Conservation (phyloP, 2,329 filamentous ascomycete genomes). For the Cadophora sp. region DNA sequence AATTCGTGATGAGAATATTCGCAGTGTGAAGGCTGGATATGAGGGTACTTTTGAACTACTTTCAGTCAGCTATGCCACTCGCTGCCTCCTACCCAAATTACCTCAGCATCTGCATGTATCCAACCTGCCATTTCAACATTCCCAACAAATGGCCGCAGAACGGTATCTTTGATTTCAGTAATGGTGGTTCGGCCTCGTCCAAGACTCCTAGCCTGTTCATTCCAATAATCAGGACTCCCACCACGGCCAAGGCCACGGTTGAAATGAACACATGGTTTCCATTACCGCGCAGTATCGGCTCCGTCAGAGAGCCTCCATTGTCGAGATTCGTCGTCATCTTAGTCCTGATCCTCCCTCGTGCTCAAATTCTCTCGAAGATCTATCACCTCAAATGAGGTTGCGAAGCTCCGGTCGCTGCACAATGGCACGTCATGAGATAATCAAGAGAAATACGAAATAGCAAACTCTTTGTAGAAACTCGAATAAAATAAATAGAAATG, state of each 20-base stretch:
- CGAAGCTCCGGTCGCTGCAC: constrained; percentile 22
- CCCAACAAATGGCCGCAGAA: constrained; percentile 55
- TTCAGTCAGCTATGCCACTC: constrained; percentile 15
- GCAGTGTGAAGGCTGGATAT: constrained; percentile 51
- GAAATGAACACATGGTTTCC: constrained; percentile 18
- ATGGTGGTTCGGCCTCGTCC: constrained; percentile 48
- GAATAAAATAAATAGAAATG: constrained; percentile 14
- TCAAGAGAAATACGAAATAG: constrained; percentile 3
- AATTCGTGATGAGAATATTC: constrained; percentile 51
- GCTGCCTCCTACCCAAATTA: constrained; percentile 36
- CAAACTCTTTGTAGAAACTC: neutral
- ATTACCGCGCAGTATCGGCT: constrained; percentile 15
- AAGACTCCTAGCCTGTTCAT: constrained; percentile 21
- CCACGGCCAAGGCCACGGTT: constrained; percentile 14
- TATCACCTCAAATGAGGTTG: constrained; percentile 28
- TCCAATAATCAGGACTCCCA: constrained; percentile 17
- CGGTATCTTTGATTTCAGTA: constrained; percentile 50
- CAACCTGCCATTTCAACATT: constrained; percentile 47
- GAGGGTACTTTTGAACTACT: constrained; percentile 35
- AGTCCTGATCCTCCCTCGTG: neutral
- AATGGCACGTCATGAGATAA: constrained; percentile 27
- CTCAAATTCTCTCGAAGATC: neutral
- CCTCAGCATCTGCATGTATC: constrained; percentile 49
- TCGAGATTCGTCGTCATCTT: constrained; percentile 24
- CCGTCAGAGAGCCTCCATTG: constrained; percentile 8